phyloP scores from a whole-genome alignment of 2,329 filamentous ascomycete genomes.

The Simplicillium sp. region DNA sequence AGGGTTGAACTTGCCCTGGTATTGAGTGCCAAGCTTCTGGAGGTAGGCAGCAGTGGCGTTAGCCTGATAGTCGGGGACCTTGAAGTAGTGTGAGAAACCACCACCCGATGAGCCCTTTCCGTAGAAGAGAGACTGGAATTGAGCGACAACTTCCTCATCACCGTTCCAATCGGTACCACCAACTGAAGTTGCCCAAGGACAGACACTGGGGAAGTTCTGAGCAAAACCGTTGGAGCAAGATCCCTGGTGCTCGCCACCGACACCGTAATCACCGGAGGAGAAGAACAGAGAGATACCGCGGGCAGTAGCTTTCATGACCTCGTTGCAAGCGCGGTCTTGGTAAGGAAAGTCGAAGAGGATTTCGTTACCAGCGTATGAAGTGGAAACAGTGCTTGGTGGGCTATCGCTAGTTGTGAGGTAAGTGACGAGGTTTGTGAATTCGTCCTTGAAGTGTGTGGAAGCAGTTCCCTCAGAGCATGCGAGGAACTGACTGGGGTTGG shows the following conservation, averaged over 20 bases:
- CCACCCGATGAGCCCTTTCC: background rate
- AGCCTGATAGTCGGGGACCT: background rate
- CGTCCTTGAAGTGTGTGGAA: background rate
- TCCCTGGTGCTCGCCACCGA: background rate
- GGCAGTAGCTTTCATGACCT: background rate
- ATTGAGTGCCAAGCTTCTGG: background rate
- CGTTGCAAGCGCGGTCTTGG: background rate
- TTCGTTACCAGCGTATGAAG: background rate
- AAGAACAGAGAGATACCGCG: background rate
- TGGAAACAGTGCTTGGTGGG: background rate
- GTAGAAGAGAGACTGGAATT: background rate
- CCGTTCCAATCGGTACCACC: background rate
- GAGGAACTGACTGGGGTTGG: too few relatives aligned
- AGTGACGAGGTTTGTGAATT: background rate
- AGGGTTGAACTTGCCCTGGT: conserved; percentile 1
- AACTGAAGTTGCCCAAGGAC: background rate
- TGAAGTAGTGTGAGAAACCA: conserved; percentile 3
- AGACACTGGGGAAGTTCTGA: background rate
- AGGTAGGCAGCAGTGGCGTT: background rate
- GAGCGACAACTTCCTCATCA: too few relatives aligned
- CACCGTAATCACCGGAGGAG: background rate
- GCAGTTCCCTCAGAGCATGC: too few relatives aligned
- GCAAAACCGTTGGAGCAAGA: background rate
- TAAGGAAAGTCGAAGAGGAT: background rate
- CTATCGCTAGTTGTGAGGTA: background rate